Evolutionary conservation across 805 yeast genomes (phyloP), one percentile per base, ranked within the genome.

Genomic region (Millerago galiae): DNA sequence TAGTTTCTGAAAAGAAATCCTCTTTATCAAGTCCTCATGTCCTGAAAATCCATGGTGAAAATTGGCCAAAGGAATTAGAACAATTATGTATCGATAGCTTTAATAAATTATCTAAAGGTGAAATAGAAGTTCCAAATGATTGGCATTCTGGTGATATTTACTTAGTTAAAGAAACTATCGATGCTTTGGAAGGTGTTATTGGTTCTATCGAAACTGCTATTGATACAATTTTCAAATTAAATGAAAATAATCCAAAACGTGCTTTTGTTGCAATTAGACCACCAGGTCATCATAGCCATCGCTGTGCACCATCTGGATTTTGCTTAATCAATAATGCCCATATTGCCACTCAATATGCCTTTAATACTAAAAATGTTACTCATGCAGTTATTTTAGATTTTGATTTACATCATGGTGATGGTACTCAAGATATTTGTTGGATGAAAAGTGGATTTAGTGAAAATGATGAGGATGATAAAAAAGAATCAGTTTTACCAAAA

Each of bases 331-430:
- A 86, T 62, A 86, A 86, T 54, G 95, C 82, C 0, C 95, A 86
- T 46, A 77, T 87, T 28, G 87, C 83, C 2, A 77, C 83, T 21
- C 90, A 84, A 54, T 86, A 86, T 55, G 95, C 95, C 1, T 72
- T 68, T 41, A 74, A 67, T 34, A 59, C 67, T 8, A 75, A 82
- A 52, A 77, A 70, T 2, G 79, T 86, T 3, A 81, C 91, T 1
- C 95, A 86, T 63, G 88, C 88, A 14, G 89, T 83, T 1, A 82
- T 86, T 15, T 62, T 86, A 26, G 95, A 86, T 59, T 81, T 87
- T 48, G 95, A 86, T 59, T 67, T 86, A 34, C 95, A 86, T 56
- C 95, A 86, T 56, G 95, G 95, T 14, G 95, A 86, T 61, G 95
- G 95, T 12, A 75, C 86, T 7, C 95, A 87, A 53, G 95, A 86